Evolutionary conservation across 768 basidiomycete genomes (phyloP).

Genomic region (Tulasnella calospora): DNA sequence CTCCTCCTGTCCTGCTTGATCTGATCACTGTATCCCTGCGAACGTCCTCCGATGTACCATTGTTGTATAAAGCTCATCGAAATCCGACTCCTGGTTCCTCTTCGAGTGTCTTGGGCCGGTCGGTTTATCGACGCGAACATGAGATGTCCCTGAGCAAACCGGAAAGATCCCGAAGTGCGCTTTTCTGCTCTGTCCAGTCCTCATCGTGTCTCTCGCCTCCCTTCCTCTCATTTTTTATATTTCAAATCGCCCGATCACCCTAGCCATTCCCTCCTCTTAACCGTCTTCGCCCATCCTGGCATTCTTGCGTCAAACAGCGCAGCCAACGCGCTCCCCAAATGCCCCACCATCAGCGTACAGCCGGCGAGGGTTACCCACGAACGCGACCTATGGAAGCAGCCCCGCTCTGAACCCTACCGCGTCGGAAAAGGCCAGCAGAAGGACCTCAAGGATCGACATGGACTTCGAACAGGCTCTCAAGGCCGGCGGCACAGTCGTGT

Average conservation of each 20-base stretch:
- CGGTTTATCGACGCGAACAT: neutral
- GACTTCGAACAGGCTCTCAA: constrained; percentile 77
- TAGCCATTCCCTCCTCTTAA: neutral
- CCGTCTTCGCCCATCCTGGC: constrained; percentile 14
- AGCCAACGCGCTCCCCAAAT: neutral
- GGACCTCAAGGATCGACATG: constrained; percentile 67
- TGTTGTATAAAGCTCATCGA: constrained; percentile 1
- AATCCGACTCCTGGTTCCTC: neutral
- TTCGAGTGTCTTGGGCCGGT: neutral
- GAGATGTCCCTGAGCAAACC: neutral
- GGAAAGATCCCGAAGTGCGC: neutral
- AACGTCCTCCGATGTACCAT: constrained; percentile 5
- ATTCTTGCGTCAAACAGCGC: neutral
- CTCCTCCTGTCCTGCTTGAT: constrained; percentile 13
- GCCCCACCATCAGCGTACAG: constrained; percentile 7
- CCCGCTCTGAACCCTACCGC: constrained; percentile 7
- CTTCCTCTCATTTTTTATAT: neutral
- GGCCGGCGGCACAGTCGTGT: constrained; percentile 58
- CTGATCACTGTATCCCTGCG: constrained; percentile 15
- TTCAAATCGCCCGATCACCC: neutral
- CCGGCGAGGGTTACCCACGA: neutral
- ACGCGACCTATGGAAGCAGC: neutral
- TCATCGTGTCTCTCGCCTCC: neutral
- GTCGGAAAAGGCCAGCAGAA: constrained; percentile 34
- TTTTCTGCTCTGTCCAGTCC: neutral